Evolutionary conservation across 169 alveolate species (phyloP), one percentile per base, ranked within the genome.

Genomic region (Cryptosporidium felis): DNA sequence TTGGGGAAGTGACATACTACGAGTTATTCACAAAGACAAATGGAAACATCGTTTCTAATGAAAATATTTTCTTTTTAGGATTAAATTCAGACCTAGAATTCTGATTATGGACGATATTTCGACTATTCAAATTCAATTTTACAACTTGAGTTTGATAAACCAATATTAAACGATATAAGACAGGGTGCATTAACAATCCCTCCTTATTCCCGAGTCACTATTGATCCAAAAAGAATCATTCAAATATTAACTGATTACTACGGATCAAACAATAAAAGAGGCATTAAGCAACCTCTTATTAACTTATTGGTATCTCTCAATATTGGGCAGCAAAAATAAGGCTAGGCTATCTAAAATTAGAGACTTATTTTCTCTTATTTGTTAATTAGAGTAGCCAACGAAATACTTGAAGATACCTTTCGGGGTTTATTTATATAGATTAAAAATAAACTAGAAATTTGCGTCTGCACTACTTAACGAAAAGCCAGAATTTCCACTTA

Each of bases 401-500:
- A n/a, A n/a, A n/a, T n/a, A n/a, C n/a, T n/a, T n/a, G n/a, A n/a
- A n/a, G n/a, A n/a, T n/a, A n/a, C n/a, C n/a, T n/a, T n/a, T n/a
- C n/a, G n/a, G n/a, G n/a, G n/a, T n/a, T n/a, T n/a, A n/a, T n/a
- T n/a, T n/a, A n/a, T n/a, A n/a, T n/a, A n/a, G n/a, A n/a, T n/a
- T n/a, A n/a, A n/a, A n/a, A n/a, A n/a, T n/a, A n/a, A n/a, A n/a
- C n/a, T 74, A 74, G 28, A 74, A 74, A 40, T 16, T 23, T 16
- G 56, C 67, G 14, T 40, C 41, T 26, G 28, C 5, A 32, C 58
- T 49, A 14, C 56, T 56, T 0, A 74, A 38, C 28, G 85, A 51
- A 53, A 49, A 74, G 18, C 85, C 85, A 12, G 66, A 23, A 5
- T 58, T 34, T 36, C 85, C 85, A 12, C 38, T 41, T n/a, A 74